A percentile compares a stretch with the other conserved stretches of the same genome.
Conservation (phyloP, 768 basidiomycete genomes). For the Mycena rosella region DNA sequence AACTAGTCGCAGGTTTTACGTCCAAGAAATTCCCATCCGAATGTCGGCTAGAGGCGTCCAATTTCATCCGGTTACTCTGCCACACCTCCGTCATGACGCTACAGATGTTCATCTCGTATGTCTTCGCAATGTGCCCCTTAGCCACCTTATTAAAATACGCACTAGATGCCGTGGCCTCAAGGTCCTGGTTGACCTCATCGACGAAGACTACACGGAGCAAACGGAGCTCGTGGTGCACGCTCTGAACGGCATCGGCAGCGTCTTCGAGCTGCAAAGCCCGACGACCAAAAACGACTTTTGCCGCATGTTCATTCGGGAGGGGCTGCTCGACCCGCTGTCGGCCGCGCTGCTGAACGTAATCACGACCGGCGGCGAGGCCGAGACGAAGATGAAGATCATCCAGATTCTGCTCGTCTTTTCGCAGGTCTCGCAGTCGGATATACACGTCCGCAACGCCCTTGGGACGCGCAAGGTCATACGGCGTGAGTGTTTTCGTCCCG, state of each 20-base stretch:
- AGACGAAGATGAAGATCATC: conserved; percentile 91
- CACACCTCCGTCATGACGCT: conserved; percentile 93
- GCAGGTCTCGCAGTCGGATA: conserved; percentile 96
- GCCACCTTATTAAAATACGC: neutral
- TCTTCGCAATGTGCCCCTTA: conserved; percentile 34
- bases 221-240: conserved; percentile 93
- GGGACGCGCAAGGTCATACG: conserved; percentile 91
- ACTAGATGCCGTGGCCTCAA: conserved; percentile 92
- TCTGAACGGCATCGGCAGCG: conserved; percentile 93
- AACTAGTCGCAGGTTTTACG: conserved; percentile 75
- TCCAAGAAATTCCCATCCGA: conserved; percentile 95
- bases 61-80: conserved; percentile 93
- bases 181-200: conserved; percentile 94
- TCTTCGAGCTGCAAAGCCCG: conserved; percentile 96
- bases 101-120: conserved; percentile 99
- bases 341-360: conserved; percentile 92
- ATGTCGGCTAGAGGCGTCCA: conserved; percentile 94
- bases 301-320: conserved; percentile 97
- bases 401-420: conserved; percentile 92
- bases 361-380: conserved; percentile 74
- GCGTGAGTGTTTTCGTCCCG: conserved; percentile 66
- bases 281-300: conserved; percentile 99
- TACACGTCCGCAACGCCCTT: conserved; percentile 92
- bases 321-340: conserved; percentile 92
- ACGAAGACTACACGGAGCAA: conserved; percentile 95